A percentile compares a stretch with the other conserved stretches of the same genome.
Conservation (phyloP, 2,329 filamentous ascomycete species). For the Fusarium goolgardi region DNA sequence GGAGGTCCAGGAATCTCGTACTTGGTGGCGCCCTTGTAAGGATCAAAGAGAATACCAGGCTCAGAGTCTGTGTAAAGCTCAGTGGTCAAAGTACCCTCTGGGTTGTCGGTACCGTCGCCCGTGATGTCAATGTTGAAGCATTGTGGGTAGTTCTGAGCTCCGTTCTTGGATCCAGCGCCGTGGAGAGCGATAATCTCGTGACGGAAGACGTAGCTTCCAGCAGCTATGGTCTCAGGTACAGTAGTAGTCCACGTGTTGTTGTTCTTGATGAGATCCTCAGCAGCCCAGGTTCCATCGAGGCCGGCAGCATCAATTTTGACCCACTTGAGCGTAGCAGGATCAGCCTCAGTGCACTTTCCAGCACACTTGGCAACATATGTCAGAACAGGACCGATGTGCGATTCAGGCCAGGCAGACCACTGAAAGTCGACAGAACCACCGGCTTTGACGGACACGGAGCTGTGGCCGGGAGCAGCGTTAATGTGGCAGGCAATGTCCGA, state of each 20-base stretch:
- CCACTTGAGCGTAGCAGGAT: constrained; percentile 66
- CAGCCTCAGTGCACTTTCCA: constrained; percentile 64
- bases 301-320: constrained; percentile 74
- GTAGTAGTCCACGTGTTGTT: constrained; percentile 52
- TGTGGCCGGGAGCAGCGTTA: constrained; percentile 51
- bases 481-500: constrained; percentile 62
- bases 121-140: constrained; percentile 52
- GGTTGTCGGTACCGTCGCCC: constrained; percentile 53
- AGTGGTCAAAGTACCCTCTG: constrained; percentile 50
- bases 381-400: constrained; percentile 66
- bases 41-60: constrained; percentile 51
- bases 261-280: constrained; percentile 58
- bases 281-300: constrained; percentile 53
- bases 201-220: constrained; percentile 61
- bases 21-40: constrained; percentile 43
- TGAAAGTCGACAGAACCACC: constrained; percentile 56
- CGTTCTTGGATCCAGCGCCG: constrained; percentile 47
- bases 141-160: constrained; percentile 40
- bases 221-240: constrained; percentile 52
- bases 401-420: constrained; percentile 58
- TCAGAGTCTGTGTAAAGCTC: constrained; percentile 49
- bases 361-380: constrained; percentile 71
- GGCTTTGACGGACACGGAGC: constrained; percentile 53
- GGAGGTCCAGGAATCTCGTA: constrained; percentile 49
- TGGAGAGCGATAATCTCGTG: constrained; percentile 66